A percentile compares a stretch with the other conserved stretches of the same genome.
phyloP scores from a whole-genome alignment of 305 asterid species.

The Fraxinus platypoda region DNA sequence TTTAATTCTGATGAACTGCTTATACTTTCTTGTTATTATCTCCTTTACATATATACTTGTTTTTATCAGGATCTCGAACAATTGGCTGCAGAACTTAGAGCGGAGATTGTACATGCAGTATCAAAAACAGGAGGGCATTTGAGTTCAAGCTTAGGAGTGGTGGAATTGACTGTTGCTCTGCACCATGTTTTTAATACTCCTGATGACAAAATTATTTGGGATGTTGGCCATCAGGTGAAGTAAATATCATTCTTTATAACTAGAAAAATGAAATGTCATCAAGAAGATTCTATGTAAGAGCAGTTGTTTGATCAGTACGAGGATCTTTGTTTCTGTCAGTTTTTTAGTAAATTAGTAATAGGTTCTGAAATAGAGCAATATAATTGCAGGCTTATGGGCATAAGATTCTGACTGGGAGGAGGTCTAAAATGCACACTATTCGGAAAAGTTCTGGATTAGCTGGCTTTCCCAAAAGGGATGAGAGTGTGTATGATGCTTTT shows the following conservation, averaged over 20 bases:
- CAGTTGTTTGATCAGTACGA: background rate
- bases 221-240: slow-evolving; percentile 70
- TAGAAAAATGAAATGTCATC: background rate
- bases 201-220: slow-evolving; percentile 69
- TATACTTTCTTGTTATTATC: background rate
- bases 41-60: background rate
- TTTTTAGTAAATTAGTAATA: background rate
- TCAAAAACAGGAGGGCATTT: slow-evolving; percentile 69
- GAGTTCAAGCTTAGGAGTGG: slow-evolving; percentile 62
- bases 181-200: slow-evolving; percentile 68
- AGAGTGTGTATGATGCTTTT: slow-evolving; percentile 64
- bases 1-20: background rate
- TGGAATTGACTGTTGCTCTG: slow-evolving; percentile 65
- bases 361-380: background rate
- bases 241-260: background rate
- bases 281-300: background rate
- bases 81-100: slow-evolving; percentile 56
- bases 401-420: slow-evolving; percentile 66
- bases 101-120: slow-evolving; percentile 55
- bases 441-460: slow-evolving; percentile 62
- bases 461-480: slow-evolving; percentile 66
- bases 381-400: slow-evolving; percentile 54
- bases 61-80: slow-evolving; percentile 58
- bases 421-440: slow-evolving; percentile 61
- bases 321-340: background rate